Base-by-base conservation (phyloP, 805 yeast species). In the Starmerella floricola region DNA sequence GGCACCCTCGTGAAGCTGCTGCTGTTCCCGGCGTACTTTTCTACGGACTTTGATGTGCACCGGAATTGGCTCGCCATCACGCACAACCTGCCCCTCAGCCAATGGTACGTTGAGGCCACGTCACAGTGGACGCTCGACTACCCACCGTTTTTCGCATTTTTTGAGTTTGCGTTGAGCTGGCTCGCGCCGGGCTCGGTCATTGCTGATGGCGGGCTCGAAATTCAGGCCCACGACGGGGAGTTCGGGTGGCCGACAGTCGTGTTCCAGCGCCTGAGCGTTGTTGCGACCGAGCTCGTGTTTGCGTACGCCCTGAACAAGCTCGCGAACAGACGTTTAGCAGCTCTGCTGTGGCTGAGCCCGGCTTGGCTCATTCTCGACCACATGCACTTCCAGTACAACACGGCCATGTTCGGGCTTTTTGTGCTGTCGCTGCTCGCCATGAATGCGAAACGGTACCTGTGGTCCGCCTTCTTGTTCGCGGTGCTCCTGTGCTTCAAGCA, bases 1-100 rank as follows among this genome's bases (percentile, higher is more conserved):
- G 48, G 47, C n/a, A 32, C 51, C 28, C 31, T 46, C 8, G n/a
- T 52, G 6, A 55, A 55, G 37, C 32, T 78, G 10, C 64, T 81
- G 18, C 63, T 81, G n/a, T 71, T 76, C 41, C 78, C 81, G 6
- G 85, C 88, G 1, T 91, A 88, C 61, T 86, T 75, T 52, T 87
- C 96, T 11, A 91, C 97, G 1, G 98, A 91, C 60, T 88, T 91
- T 55, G 98, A 91, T 58, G 98, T 91, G 19, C 98, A 91, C 61
- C 67, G 98, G 45, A 91, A 91, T 57, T 91, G 98, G 98, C 69
- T 91, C 17, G 94, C 98, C 0, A 79, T 91, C 38, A 88, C 97
- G 1, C 64, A 76, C 53, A 69, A 69, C 4, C 62, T 87, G 16
- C 96, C 96, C 0, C 37, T 87, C 15, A 62, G 63, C 13, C 59